Base-by-base conservation (phyloP, 164 flowering plant genomes). In the Tinospora cordifolia region DNA sequence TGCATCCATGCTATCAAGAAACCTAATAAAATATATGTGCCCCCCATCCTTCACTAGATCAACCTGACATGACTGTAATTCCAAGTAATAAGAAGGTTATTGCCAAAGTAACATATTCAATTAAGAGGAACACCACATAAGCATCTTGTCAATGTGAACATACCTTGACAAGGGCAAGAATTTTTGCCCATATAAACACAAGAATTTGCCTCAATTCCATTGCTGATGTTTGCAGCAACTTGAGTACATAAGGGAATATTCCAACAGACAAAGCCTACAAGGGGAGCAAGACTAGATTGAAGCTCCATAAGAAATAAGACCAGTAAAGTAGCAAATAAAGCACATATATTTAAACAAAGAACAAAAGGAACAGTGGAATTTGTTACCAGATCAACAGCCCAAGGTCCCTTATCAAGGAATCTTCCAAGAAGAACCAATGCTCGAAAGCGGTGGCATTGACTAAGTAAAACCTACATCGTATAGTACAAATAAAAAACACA, bases 41-140 rank as follows among this genome's bases (percentile, higher is more conserved):
- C 99, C 99, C 0, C 89, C 96, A 87, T 94, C 99, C 90, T 94
- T 94, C 19, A 92, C 99, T 65, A 94, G 84, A 87, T 94, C 98
- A 71, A 90, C 97, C 88, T 94, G 98, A 71, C 99, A 92, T 71
- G 99, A 94, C 99, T 94, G 54, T 59, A 49, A 73, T 73, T 69
- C 69, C 75, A 76, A 38, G 80, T 68, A 25, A 68, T 38, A 77
- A n/a, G 25, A 66, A 6, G 38, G 8, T 38, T 69, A 15, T 27
- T 7, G 27, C 12, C 3, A 19, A 41, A 7, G 36, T 12, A 54
- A 15, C 34, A 54, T 13, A 39, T n/a, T 6, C 34, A 17, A 54
- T 9, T 17, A 46, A 11, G 1, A 30, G 24, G 36, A 66, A 49
- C 41, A 40, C 21, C 14, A 27, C 11, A 2, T 22, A 0, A 10